Evolutionary conservation across 345 rosid species (phyloP), one percentile per base, ranked within the genome.

Genomic region (Anacardium occidentale): DNA sequence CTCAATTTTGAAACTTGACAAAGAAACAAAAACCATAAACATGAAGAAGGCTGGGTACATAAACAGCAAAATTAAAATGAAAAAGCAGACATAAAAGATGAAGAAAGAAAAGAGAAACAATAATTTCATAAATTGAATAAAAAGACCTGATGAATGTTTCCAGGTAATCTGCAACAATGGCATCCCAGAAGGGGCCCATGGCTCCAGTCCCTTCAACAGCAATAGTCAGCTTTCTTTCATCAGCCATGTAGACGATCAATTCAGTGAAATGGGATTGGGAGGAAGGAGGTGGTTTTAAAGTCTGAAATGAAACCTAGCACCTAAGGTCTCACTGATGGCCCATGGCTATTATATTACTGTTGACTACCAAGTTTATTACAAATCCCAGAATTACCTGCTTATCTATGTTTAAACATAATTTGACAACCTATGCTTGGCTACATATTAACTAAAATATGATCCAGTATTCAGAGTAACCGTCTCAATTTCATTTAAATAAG

Each of bases 191-290:
- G 52, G 95, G 93, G 11, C 97, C 98, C 87, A 92, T 76, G 53
- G 97, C 94, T 0, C 93, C 97, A 10, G 95, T 92, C 48, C 92
- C 91, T 86, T 94, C 98, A 29, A 90, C 86, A 68, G 85, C 97
- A 50, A 92, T 86, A 83, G 89, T 90, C 79, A 92, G 83, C 83
- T 92, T 93, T 61, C 79, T 89, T 81, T 37, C 42, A 1, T 85
- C 87, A 78, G 88, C 85, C 92, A 89, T 87, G 18, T 8, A 42
- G 10, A 10, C 21, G 48, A n/a, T 11, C 26, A 3, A 21, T 21
- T 52, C 44, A 0, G 24, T 21, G 51, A 63, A 42, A 63, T 40
- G 18, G 50, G 44, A 12, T 12, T 42, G 51, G 67, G 21, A 44
- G 62, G 40, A 58, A 25, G 62, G 62, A 12, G 62, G n/a, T n/a